Evolutionary conservation across 352 stramenopile genomes (phyloP), one percentile per base, ranked within the genome.

Genomic region (Pythium grandisporangium): DNA sequence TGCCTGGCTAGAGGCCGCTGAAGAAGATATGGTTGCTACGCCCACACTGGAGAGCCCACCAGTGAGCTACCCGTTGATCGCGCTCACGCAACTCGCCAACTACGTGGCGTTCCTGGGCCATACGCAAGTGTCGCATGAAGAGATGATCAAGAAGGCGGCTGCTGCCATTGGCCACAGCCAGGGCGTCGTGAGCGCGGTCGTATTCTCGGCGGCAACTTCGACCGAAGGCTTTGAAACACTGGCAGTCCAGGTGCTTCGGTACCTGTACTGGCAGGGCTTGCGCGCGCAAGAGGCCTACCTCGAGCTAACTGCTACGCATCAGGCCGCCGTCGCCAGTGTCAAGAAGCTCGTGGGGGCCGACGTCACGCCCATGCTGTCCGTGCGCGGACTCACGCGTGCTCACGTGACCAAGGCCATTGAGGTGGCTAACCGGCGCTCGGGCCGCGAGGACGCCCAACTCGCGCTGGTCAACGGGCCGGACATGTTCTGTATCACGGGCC

Each of bases 261-360:
- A 88, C 49, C 73, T 91, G 68, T 90, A 92, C 47, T 90, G 68
- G 58, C 73, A 92, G 46, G 82, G 79, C 39, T 56, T 95, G 11
- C 72, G 72, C 42, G 58, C 67, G 8, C 77, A 93, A 34, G 73
- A 84, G 36, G 61, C 70, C 43, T 77, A 64, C 34, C 21, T 61
- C 30, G 32, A 70, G 21, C n/a, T 71, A 21, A 49, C 44, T 30
- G 39, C 20, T n/a, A n/a, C n/a, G n/a, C n/a, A n/a, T n/a, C n/a
- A n/a, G n/a, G n/a, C n/a, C n/a, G n/a, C n/a, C 19, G 34, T 50
- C 35, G 12, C 44, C 36, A 27, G 16, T 23, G 38, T 60, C 34
- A 30, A 36, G 4, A 21, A 30, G 20, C 41, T 45, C 19, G 26
- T 12, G 33, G 27, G 33, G 8, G 27, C 8, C 8, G 27, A 32